Base-by-base conservation (phyloP, 805 yeast genomes). In the Saccharomycopsis amapae region DNA sequence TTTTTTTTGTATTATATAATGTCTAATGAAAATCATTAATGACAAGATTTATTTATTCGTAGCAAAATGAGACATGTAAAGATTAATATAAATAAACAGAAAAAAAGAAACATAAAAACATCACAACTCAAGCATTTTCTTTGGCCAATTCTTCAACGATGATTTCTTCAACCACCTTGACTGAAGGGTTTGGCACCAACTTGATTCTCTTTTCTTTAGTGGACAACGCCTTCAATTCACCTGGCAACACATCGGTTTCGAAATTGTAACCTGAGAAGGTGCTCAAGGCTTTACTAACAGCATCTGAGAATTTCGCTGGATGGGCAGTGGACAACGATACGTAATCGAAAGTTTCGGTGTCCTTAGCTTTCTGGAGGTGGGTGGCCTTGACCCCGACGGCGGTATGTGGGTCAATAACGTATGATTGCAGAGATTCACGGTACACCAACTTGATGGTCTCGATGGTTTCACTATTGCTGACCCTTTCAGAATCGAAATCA, bases 301-400 rank as follows among this genome's bases (percentile, higher is more conserved):
- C 98, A 53, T 87, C 97, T 22, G 96, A 85, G 60, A 93, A 93
- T 67, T 93, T 93, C 50, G 98, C 99, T 36, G 99, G 99, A 63
- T 93, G 99, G 6, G 99, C 99, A 40, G 99, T 93, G 9, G 97
- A 84, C 48, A 93, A 75, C 4, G 96, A 84, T 38, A 93, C 73
- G 55, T 73, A 74, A 46, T 75, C 69, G 32, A 66, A 64, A 22
- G 63, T 60, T 38, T 68, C 73, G 24, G 62, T 58, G 52, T 73
- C 78, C 42, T 64, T 59, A 13, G 68, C 70, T 44, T 83, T 75
- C 58, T 76, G 71, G 55, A 80, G 72, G 54, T 81, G 73, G 34
- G 93, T 69, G 18, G 95, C 83, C 49, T 82, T 75, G 38, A 93
- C 83, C 60, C 97, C 98, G 45, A 93, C 96, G 32, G 99, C 88